Evolutionary conservation across 2,329 filamentous ascomycete species (phyloP), one percentile per base, ranked within the genome.

Genomic region (Leptoxyphium fumago): DNA sequence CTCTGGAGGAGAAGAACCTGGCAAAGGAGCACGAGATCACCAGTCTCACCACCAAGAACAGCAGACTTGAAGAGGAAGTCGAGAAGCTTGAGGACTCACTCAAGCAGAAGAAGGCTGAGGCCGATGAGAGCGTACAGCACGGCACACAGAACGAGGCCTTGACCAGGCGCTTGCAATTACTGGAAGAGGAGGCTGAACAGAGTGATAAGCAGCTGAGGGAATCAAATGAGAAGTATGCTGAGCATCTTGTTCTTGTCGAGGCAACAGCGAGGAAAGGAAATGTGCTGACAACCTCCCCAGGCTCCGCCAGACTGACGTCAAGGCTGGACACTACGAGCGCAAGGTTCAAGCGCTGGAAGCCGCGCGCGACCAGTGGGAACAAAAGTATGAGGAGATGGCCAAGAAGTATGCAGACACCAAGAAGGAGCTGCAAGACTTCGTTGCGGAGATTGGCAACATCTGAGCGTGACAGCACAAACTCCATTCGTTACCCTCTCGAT

Each of bases 1-100:
- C 70, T 44, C 77, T 96, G 52, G 88, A 98, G 71, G 83, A 94
- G 68, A 89, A 96, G 72, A 94, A 87, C 67, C 75, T 94, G 50
- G 75, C 82, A 63, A 96, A 96, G 74, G 91, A 96, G 73, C 88
- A 96, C 70, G 89, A 96, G 67, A 94, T 96, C 67, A 93, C 84
- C 54, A 96, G 91, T 43, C 78, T 96, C 60, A 79, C 82, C 64
- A 89, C 96, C 81, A 93, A 89, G 74, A 95, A 94, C 71, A 78
- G 80, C 60, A 74, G 94, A 49, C 82, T 96, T 48, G 91, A 96
- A 72, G 58, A 66, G 50, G 87, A 96, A 64, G 81, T 94, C 55
- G 89, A 95, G 72, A 94, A 94, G 75, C 75, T 94, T 53, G 91
- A 96, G 73, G 67, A 69, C 51, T 70, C 73, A 58, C 75, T 94